Base-by-base conservation (phyloP, 2,329 filamentous ascomycete species). In the Cladosporium sp. region DNA sequence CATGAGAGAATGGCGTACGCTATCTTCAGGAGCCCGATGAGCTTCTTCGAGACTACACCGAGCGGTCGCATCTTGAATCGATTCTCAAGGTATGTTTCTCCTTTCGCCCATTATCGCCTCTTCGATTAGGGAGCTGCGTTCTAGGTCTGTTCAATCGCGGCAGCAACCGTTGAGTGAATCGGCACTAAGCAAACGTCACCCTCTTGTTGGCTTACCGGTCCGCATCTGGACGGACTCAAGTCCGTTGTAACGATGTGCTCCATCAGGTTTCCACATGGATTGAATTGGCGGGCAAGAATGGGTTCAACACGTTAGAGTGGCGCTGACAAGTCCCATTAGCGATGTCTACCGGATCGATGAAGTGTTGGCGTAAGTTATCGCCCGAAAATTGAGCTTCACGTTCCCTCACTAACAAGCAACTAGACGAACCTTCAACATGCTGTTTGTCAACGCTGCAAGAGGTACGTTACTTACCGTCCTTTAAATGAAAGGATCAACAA, bases 11-110 rank as follows among this genome's bases (percentile, higher is more conserved):
- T 98, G 93, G 92, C 92, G 38, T 93, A 86, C 62, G 90, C 93
- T 15, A 96, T 97, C 60, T 98, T 98, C 78, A 82, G 93, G 58
- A 94, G 90, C 32, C 94, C 93, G 49, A 98, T 98, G 93, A 93
- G 84, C 60, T 98, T 98, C 72, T 98, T 98, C 61, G 94, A 98
- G 67, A 95, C 91, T 0, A 98, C 93, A 1, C 93, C 93, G 2
- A 86, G 91, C 55, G 93, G 93, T n/a, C 84, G 94, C 51, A 96
- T 98, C 62, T 76, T 98, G 53, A 98, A 98, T 68, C 81, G 93
- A 49, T 98, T 98, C 69, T 97, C 92, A 13, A 94, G 85, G 84
- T 87, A 69, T 56, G 81, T 61, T 27, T 12, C 5, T 4, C 22
- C 22, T 9, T 27, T 27, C 22, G 9, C n/a, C n/a, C n/a, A n/a